Base-by-base conservation (phyloP, 257 asterid genomes). In the Solanum habrochaites region DNA sequence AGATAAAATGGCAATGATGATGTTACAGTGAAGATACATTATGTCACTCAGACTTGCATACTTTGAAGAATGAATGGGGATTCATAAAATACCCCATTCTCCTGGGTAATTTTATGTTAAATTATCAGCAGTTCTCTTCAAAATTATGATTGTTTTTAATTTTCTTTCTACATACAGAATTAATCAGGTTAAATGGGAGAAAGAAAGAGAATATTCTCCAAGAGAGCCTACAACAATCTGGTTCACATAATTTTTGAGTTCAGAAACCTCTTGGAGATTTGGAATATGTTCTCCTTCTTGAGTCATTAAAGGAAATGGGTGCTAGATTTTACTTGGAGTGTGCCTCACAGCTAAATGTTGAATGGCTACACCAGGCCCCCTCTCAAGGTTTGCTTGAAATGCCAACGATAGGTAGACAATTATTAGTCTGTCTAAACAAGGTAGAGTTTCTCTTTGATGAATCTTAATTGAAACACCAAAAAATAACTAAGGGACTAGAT, bases 31-130 rank as follows among this genome's bases (percentile, higher is more conserved):
- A 86, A 78, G n/a, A 86, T 90, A 29, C 88, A 87, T 18, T 90
- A 7, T 90, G 92, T 82, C 91, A 89, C 83, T 72, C 91, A 67
- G 92, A 90, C 83, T 40, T 90, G 25, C 91, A 89, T 66, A 0
- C 3, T 23, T 42, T 75, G 20, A 89, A 87, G 86, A 87, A 90
- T 62, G 91, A 90, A 11, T 90, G 91, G 92, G 91, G 91, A 9
- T 69, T 86, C 86, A 70, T 90, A 18, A 84, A 58, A 8, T 90
- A 90, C 73, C 92, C 91, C 4, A 12, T 89, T 35, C 89, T 89
- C 67, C 92, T 8, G 90, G 91, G 91, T 89, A 88, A 21, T 23
- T 37, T 58, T 4, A 16, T 16, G 62, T 52, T 52, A 52, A 49
- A 49, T 49, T 49, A 16, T 52, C 23, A 6, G 9, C 62, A 52